Evolutionary conservation across 75 land plant species (phyloP).

Genomic region (Cunninghamia lanceolata): DNA sequence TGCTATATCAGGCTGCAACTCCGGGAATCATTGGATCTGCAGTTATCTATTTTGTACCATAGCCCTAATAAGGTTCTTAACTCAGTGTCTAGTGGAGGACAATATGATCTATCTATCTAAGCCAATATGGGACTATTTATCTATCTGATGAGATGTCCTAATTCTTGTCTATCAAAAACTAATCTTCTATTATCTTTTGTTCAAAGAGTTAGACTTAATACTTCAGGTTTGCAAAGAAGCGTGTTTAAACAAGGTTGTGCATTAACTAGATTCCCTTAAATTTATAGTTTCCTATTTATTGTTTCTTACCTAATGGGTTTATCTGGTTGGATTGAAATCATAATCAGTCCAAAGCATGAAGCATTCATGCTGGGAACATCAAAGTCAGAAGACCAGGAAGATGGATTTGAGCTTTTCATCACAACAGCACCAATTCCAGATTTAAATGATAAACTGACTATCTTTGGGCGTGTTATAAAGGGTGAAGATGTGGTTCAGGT

Average conservation of each 20-base stretch:
- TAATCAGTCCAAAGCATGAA: slow-evolving; percentile 84
- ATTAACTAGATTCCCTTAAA: neutral
- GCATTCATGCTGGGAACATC: slow-evolving; percentile 96
- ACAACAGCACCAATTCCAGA: slow-evolving; percentile 95
- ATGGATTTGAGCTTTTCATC: slow-evolving; percentile 79
- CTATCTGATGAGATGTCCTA: neutral
- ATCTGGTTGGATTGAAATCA: neutral
- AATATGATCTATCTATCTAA: neutral
- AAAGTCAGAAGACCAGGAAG: slow-evolving; percentile 42
- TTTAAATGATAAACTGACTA: slow-evolving; percentile 70
- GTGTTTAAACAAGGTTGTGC: neutral
- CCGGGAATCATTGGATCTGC: neutral
- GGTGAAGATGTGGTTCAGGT: slow-evolving; percentile 98
- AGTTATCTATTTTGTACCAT: neutral
- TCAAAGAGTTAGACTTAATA: neutral
- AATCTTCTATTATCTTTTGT: neutral
- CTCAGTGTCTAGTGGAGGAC: neutral
- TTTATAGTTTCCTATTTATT: neutral
- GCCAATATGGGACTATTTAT: too few relatives aligned
- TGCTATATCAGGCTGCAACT: neutral
- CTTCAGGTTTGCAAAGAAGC: neutral
- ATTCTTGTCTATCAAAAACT: neutral
- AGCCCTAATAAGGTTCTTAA: neutral
- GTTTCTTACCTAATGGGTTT: neutral
- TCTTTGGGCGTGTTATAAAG: slow-evolving; percentile 88